These are phyloP conservation scores for Ammopiptanthus mongolicus DNA, from an alignment of 306 rosid genomes.

Conservation along the genomic window DNA sequence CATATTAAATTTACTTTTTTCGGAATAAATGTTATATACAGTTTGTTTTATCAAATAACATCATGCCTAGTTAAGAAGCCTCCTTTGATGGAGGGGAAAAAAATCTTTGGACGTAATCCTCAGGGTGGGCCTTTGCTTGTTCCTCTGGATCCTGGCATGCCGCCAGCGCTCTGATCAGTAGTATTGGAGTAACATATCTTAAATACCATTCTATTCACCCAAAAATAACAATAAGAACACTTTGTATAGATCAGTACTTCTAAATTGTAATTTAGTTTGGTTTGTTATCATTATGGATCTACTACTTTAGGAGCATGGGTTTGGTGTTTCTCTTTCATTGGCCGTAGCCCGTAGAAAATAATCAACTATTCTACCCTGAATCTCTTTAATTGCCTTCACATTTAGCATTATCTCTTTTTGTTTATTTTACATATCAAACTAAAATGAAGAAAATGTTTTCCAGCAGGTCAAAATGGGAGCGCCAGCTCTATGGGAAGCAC, in stretches of 20 bases:
- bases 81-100: not conserved
- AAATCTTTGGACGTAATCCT: not conserved
- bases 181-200: not conserved
- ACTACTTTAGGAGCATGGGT: not conserved
- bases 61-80: not conserved
- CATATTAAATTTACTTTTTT: not conserved
- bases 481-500: constrained; percentile 77
- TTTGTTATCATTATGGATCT: not conserved
- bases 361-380: constrained; percentile 1
- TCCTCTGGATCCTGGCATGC: not conserved
- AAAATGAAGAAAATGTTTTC: constrained; percentile 17
- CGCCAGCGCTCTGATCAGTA: not conserved
- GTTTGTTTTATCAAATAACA: not conserved
- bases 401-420: not conserved
- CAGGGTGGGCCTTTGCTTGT: not conserved
- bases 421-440: constrained; percentile 14
- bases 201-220: not conserved
- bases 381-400: not conserved
- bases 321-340: constrained; percentile 10
- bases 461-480: constrained; percentile 80
- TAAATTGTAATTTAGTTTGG: not conserved
- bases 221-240: not conserved
- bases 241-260: not conserved
- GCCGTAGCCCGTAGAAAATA: not conserved
- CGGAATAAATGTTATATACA: not conserved